Percentiles rank a stretch among this genome's conserved stretches.
Evolutionary conservation across 2,329 filamentous ascomycete species (phyloP).

Genomic region (Penicillium sp.): DNA sequence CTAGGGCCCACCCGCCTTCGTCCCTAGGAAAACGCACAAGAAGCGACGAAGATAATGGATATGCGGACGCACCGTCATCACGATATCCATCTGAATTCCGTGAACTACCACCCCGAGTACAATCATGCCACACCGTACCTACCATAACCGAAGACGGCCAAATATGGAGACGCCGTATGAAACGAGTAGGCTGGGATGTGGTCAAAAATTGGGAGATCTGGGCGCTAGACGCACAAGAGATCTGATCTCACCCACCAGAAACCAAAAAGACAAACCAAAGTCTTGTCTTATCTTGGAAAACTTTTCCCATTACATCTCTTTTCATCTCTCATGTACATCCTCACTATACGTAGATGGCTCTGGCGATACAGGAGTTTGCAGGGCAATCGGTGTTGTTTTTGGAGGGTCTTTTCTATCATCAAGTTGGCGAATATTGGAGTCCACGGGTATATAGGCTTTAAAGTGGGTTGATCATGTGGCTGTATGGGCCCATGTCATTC

Average conservation of each 20-base stretch:
- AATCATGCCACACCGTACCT: slow-evolving; percentile 9
- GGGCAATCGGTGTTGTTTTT: neutral
- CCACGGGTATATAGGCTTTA: neutral
- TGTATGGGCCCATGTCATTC: neutral
- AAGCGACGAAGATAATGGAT: slow-evolving; percentile 15
- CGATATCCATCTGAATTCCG: neutral
- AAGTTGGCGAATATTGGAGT: neutral
- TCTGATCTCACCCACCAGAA: slow-evolving; percentile 2
- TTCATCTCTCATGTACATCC: neutral
- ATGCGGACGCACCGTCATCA: neutral
- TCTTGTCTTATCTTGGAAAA: neutral
- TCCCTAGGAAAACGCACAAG: slow-evolving; percentile 27
- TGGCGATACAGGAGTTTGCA: neutral
- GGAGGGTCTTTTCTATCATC: neutral
- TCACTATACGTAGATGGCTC: neutral
- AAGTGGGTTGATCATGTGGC: neutral
- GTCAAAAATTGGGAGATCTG: slow-evolving; percentile 47
- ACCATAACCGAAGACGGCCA: slow-evolving; percentile 20
- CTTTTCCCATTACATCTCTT: neutral
- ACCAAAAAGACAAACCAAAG: neutral
- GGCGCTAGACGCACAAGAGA: slow-evolving; percentile 43
- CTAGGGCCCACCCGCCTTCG: slow-evolving; percentile 14
- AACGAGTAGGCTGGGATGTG: slow-evolving; percentile 42
- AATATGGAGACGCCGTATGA: slow-evolving; percentile 34
- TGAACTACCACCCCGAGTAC: neutral